Percentiles rank a stretch among this genome's conserved stretches.
Conservation (phyloP, 1,139 yeast genomes). For the Zygosaccharomyces pseudobailii region DNA sequence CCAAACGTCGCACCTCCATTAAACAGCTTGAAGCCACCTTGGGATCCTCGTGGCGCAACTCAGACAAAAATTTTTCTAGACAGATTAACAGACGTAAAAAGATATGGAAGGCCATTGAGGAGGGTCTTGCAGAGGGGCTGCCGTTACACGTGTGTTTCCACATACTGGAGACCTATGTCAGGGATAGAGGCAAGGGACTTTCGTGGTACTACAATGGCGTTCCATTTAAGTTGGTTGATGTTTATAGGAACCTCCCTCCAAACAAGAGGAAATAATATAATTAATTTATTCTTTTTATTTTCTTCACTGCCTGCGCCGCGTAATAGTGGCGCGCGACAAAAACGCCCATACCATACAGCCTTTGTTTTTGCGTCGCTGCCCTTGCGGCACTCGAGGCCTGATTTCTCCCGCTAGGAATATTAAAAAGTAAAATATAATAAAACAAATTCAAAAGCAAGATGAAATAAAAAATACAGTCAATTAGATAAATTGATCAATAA, state of each 20-base stretch:
- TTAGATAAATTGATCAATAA: neutral
- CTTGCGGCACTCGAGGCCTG: neutral
- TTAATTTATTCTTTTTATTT: conserved; percentile 1
- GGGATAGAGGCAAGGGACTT: conserved; percentile 23
- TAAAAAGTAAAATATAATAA: neutral
- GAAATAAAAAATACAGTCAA: neutral
- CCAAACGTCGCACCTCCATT: conserved; percentile 24
- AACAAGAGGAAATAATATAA: neutral
- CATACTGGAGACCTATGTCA: conserved; percentile 22
- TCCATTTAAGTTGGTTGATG: conserved; percentile 22
- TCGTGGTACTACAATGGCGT: conserved; percentile 31
- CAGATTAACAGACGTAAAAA: conserved; percentile 31
- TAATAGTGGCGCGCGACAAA: conserved; percentile 5
- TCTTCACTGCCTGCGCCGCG: neutral
- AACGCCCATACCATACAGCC: neutral
- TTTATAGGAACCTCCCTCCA: conserved; percentile 5
- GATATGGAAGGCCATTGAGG: conserved; percentile 30
- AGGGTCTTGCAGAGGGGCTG: conserved; percentile 24
- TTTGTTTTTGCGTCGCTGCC: conserved; percentile 4
- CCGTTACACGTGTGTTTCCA: conserved; percentile 21
- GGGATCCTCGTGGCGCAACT: conserved; percentile 30
- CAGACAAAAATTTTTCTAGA: conserved; percentile 29
- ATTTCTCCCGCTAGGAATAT: neutral
- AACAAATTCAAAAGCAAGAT: neutral
- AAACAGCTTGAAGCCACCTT: conserved; percentile 21